phyloP scores from a whole-genome alignment of 805 yeast genomes.

The Scheffersomyces stipitis region DNA sequence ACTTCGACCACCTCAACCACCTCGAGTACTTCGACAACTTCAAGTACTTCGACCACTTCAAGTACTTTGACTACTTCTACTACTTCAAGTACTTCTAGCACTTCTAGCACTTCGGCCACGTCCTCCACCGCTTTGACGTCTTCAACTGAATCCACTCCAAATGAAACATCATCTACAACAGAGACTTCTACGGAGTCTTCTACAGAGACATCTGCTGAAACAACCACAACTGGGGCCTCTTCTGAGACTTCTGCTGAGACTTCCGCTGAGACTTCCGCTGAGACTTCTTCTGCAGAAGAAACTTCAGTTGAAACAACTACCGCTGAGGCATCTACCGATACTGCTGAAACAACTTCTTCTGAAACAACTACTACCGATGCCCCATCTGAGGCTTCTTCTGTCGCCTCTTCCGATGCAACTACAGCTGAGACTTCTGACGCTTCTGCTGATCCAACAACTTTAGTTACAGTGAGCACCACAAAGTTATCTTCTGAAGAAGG shows the following conservation, averaged over 20 bases:
- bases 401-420: no score
- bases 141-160: no score
- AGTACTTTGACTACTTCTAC: conserved; percentile 2
- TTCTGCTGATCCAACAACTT: neutral
- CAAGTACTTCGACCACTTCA: conserved; percentile 1
- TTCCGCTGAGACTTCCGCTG: no score
- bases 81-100: neutral
- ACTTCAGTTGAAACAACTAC: conserved; percentile 1
- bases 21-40: neutral
- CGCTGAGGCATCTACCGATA: neutral
- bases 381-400: no score
- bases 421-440: conserved; percentile 1
- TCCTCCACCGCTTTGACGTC: no score
- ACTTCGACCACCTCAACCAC: conserved; percentile 1
- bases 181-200: no score
- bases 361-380: neutral
- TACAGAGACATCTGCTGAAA: no score
- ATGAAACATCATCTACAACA: no score
- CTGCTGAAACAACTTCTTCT: conserved; percentile 2
- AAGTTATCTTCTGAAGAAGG: no score
- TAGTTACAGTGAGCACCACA: neutral
- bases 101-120: neutral
- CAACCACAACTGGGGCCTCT: no score
- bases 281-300: conserved; percentile 1
- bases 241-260: no score